Evolutionary conservation across 2,329 filamentous ascomycete species (phyloP).

Genomic region (Penicillium expansum): DNA sequence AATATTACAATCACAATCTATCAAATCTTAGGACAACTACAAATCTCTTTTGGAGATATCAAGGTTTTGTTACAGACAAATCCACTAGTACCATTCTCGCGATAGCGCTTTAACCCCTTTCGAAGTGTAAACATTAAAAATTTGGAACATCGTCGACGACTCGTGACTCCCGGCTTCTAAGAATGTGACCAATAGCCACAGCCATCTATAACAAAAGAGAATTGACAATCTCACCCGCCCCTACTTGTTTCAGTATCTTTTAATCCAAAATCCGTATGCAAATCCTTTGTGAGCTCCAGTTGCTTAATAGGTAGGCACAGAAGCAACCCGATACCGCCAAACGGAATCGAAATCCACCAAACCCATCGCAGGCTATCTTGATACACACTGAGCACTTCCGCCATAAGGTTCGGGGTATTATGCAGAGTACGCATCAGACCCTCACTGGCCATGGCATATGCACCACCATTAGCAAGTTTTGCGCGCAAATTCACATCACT

Average conservation of each 20-base stretch:
- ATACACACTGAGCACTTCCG: constrained; percentile 37
- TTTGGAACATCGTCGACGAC: background rate
- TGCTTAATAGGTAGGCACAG: constrained; percentile 37
- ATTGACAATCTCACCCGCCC: background rate
- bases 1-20: too few species aligned
- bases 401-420: background rate
- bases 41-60: background rate
- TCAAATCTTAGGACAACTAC: constrained; percentile 3
- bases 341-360: constrained; percentile 39
- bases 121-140: background rate
- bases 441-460: constrained; percentile 23
- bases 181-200: background rate
- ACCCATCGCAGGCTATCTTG: constrained; percentile 35
- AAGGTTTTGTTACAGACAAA: too few species aligned
- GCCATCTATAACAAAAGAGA: background rate
- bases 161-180: background rate
- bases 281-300: constrained; percentile 2
- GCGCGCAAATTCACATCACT: constrained; percentile 8
- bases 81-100: constrained; percentile 10
- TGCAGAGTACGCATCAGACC: background rate
- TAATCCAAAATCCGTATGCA: constrained; percentile 2
- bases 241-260: constrained; percentile 47
- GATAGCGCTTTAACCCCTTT: constrained; percentile 12
- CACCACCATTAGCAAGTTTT: constrained; percentile 17
- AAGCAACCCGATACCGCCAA: constrained; percentile 34